Evolutionary conservation across 257 asterid species (phyloP).

Genomic region (Ilex aquifolium): DNA sequence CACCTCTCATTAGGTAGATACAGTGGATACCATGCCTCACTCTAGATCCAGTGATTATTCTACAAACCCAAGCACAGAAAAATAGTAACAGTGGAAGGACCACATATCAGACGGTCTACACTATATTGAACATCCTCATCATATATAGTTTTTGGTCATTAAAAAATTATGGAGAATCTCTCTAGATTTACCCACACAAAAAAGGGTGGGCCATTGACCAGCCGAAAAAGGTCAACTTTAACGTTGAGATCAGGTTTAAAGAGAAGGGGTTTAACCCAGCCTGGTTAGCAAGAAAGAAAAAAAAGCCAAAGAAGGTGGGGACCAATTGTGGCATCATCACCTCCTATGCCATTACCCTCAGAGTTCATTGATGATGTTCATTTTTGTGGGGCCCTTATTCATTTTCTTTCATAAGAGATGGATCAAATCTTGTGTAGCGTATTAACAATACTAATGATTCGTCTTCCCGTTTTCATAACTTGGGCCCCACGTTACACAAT

Average conservation of each 20-base stretch:
- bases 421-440: slow-evolving; percentile 4
- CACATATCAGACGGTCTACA: too few species aligned
- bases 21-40: too few species aligned
- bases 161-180: too few species aligned
- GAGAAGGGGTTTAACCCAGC: not conserved
- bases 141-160: too few species aligned
- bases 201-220: slow-evolving; percentile 20
- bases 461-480: not conserved
- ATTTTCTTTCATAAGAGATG: not conserved
- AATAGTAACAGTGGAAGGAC: too few species aligned
- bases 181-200: too few species aligned
- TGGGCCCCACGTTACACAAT: not conserved
- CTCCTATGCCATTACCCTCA: slow-evolving; percentile 25
- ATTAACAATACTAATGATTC: slow-evolving; percentile 11
- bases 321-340: slow-evolving; percentile 32
- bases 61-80: too few species aligned
- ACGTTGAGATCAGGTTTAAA: slow-evolving; percentile 8
- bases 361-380: slow-evolving; percentile 19
- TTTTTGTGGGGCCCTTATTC: slow-evolving; percentile 19
- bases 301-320: slow-evolving; percentile 15
- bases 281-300: slow-evolving; percentile 19
- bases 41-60: too few species aligned
- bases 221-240: slow-evolving; percentile 23
- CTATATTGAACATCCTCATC: too few species aligned
- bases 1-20: too few species aligned